Conservation (phyloP, 2,329 filamentous ascomycete genomes). For the Didymella pomorum region DNA sequence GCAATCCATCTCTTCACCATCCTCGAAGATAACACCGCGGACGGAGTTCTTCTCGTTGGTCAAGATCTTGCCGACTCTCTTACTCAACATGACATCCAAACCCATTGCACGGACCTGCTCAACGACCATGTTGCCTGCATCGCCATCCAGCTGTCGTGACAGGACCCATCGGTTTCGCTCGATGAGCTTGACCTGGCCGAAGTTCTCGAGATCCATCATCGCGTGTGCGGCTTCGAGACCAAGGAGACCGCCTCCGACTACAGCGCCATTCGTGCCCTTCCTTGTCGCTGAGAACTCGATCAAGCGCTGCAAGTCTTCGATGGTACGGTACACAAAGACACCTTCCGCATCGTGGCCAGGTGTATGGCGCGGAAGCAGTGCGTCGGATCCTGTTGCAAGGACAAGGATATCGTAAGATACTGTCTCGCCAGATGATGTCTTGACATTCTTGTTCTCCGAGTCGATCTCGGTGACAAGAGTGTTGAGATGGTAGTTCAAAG, state of each 20-base stretch:
- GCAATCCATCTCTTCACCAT: conserved; percentile 78
- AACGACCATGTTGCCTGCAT: conserved; percentile 82
- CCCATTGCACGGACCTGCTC: conserved; percentile 82
- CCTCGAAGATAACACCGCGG: conserved; percentile 78
- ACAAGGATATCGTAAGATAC: conserved; percentile 83
- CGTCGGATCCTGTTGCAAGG: conserved; percentile 86
- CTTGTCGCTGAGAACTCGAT: conserved; percentile 74
- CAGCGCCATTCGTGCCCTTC: conserved; percentile 73
- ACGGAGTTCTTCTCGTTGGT: conserved; percentile 73
- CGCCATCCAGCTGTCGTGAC: conserved; percentile 80
- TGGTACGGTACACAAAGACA: conserved; percentile 89
- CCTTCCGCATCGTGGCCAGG: conserved; percentile 81
- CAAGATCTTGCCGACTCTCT: conserved; percentile 75
- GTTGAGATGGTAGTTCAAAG: conserved; percentile 78
- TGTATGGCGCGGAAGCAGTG: conserved; percentile 74
- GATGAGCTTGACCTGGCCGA: conserved; percentile 76
- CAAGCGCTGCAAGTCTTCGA: conserved; percentile 79
- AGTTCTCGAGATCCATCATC: conserved; percentile 84
- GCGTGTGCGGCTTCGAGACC: conserved; percentile 91
- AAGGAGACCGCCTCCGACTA: conserved; percentile 84
- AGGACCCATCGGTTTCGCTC: conserved; percentile 86
- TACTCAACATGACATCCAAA: conserved; percentile 80
- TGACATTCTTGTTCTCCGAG: conserved; percentile 69
- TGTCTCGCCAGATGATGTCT: conserved; percentile 72
- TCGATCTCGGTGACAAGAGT: conserved; percentile 75